Evolutionary conservation across 1,284 basidiomycete genomes (phyloP).

Genomic region (Trichosporon asahii): DNA sequence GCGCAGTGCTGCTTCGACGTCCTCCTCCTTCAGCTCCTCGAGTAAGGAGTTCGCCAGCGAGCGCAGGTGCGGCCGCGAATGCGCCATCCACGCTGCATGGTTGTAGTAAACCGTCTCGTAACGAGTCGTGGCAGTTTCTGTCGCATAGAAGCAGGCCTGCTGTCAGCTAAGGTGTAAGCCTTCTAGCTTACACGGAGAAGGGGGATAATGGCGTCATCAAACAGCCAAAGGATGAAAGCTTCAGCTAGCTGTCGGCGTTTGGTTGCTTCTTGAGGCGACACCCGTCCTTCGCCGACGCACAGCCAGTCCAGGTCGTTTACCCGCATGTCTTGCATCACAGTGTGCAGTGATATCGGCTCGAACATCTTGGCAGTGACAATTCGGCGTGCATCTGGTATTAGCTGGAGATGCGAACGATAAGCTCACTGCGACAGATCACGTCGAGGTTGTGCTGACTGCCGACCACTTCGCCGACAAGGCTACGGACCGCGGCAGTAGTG

Average conservation of each 20-base stretch:
- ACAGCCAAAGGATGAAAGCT: conserved; percentile 89
- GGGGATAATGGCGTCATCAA: conserved; percentile 77
- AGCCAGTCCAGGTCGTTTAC: conserved; percentile 81
- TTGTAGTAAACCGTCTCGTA: conserved; percentile 87
- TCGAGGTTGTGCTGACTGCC: conserved; percentile 70
- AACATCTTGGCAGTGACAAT: conserved; percentile 72
- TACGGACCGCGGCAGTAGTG: conserved; percentile 61
- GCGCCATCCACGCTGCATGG: conserved; percentile 85
- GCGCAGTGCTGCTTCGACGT: conserved; percentile 10
- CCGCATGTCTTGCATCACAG: conserved; percentile 71
- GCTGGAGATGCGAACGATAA: neutral
- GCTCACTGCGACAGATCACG: conserved; percentile 62
- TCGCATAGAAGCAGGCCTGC: conserved; percentile 89
- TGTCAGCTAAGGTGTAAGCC: conserved; percentile 2
- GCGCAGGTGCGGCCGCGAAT: conserved; percentile 76
- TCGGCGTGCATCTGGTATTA: conserved; percentile 61
- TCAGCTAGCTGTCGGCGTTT: conserved; percentile 74
- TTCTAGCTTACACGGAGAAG: conserved; percentile 64
- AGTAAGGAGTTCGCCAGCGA: conserved; percentile 57
- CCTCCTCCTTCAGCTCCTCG: conserved; percentile 31
- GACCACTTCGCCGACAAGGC: conserved; percentile 75
- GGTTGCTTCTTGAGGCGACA: conserved; percentile 64
- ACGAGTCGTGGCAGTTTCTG: conserved; percentile 83
- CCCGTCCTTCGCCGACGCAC: conserved; percentile 35
- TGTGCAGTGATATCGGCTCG: conserved; percentile 78